A percentile compares a stretch with the other conserved stretches of the same genome.
phyloP scores from a whole-genome alignment of 768 basidiomycete genomes.

The Termitomyces bulborhizus region DNA sequence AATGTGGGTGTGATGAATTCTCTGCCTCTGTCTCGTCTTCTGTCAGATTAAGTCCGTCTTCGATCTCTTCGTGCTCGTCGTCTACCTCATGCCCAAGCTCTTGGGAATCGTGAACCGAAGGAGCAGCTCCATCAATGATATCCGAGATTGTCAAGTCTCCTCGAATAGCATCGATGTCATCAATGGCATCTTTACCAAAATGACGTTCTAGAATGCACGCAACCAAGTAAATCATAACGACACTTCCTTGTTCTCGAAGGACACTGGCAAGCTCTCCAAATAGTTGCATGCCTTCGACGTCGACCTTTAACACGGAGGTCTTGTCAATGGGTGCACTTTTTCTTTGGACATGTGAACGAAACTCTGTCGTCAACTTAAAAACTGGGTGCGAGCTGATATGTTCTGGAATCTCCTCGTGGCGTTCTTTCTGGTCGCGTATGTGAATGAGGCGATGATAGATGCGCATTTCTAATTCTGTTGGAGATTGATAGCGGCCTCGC shows the following conservation, averaged over 20 bases:
- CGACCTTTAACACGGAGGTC: constrained; percentile 57
- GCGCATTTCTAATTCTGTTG: constrained; percentile 92
- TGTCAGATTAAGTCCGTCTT: constrained; percentile 11
- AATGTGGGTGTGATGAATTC: neutral
- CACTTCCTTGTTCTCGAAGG: constrained; percentile 58
- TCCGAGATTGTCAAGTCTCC: constrained; percentile 51
- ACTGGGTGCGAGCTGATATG: constrained; percentile 66
- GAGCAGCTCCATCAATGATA: constrained; percentile 60
- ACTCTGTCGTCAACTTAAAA: constrained; percentile 75
- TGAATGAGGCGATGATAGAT: constrained; percentile 92
- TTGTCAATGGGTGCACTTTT: constrained; percentile 73
- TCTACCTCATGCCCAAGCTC: constrained; percentile 18
- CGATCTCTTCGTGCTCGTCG: constrained; percentile 10
- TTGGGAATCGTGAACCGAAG: constrained; percentile 16
- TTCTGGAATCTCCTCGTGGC: constrained; percentile 64
- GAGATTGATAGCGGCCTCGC: constrained; percentile 55
- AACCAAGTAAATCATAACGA: constrained; percentile 79
- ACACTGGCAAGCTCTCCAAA: constrained; percentile 57
- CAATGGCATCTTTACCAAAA: constrained; percentile 76
- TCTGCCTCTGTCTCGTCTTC: constrained; percentile 17
- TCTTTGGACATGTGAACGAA: constrained; percentile 74
- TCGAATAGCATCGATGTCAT: constrained; percentile 64
- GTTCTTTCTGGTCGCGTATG: constrained; percentile 78
- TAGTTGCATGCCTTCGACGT: constrained; percentile 59
- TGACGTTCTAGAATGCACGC: constrained; percentile 85